Base-by-base conservation (phyloP, 2,329 filamentous ascomycete genomes). In the Hortaea werneckii region DNA sequence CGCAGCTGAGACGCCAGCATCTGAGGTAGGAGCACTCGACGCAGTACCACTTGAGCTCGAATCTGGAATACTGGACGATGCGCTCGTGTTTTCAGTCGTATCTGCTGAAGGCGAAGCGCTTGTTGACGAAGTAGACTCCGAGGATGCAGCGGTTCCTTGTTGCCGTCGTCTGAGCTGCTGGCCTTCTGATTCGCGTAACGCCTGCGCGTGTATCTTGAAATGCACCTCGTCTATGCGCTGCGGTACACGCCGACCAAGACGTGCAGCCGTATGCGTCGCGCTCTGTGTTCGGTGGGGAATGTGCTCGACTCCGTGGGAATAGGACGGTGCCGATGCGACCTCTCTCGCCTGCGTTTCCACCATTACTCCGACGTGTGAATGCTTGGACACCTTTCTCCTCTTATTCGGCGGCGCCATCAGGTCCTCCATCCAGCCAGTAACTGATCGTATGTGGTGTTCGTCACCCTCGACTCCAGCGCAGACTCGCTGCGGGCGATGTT, bases 341-440 rank as follows among this genome's bases (percentile, higher is more conserved):
- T 30, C 37, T 13, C 40, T 44, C 13, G 26, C 47, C 37, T 45
- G 42, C 27, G 41, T 37, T 43, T 49, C 47, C 50, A 38, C 49
- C 49, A 49, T 53, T 46, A 39, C 49, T 45, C 48, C 49, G 40
- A 37, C 41, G 35, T 30, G 37, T 42, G 27, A 34, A 11, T 46
- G 45, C 30, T 44, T 45, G 12, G 52, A 50, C 35, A 60, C 44
- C 49, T 50, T 55, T 40, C 57, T 51, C 40, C 57, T 51, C 50
- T 61, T 61, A 32, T 42, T 48, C 38, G 58, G 57, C 42, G 57
- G 58, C 46, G 55, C 55, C 58, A 60, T 61, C 41, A 48, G 49
- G 43, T 39, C 43, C 42, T 55, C 51, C 56, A 58, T 55, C 51
- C 49, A 41, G 44, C 42, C 40, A 30, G 20, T 32, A 26, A 13